Percentiles rank a stretch among this genome's conserved stretches.
Conservation (phyloP, 768 basidiomycete genomes). For the Trametes maxima region DNA sequence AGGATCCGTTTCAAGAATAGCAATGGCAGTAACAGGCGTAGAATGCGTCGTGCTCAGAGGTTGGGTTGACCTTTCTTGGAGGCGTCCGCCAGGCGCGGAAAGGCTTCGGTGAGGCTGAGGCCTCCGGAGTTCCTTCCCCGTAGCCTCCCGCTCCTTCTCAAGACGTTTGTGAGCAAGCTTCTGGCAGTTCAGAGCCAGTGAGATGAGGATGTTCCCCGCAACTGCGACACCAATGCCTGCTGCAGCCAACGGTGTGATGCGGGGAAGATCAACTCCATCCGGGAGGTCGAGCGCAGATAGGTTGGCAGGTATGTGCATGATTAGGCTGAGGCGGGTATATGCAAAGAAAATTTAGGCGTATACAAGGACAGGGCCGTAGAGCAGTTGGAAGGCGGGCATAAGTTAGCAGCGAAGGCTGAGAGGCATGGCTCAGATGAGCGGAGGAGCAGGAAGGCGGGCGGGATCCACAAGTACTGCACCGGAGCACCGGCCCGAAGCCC, state of each 20-base stretch:
- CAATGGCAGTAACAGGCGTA: constrained; percentile 4
- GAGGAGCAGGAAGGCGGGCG: constrained; percentile 1
- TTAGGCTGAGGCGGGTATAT: constrained; percentile 4
- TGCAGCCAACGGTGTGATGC: constrained; percentile 54
- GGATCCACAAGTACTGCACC: constrained; percentile 1
- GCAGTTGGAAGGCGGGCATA: constrained; percentile 2
- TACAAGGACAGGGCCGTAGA: not conserved
- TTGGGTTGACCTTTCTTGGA: not conserved
- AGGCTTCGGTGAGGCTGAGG: constrained; percentile 6
- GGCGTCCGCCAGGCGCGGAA: not conserved
- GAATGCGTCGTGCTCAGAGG: not conserved
- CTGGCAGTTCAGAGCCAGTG: constrained; percentile 88
- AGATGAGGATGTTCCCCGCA: constrained; percentile 85
- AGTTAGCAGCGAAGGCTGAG: constrained; percentile 10
- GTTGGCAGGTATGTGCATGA: constrained; percentile 19
- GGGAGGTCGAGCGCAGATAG: constrained; percentile 12
- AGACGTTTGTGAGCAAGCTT: constrained; percentile 86
- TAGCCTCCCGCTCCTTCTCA: constrained; percentile 38
- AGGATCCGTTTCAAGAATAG: constrained; percentile 25
- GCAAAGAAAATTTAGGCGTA: not conserved
- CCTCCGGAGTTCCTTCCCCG: constrained; percentile 9
- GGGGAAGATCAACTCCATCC: constrained; percentile 48
- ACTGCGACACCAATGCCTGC: constrained; percentile 86
- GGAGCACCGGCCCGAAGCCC: not conserved
- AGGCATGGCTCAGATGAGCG: constrained; percentile 1